Evolutionary conservation across 2,329 filamentous ascomycete species (phyloP), one percentile per base, ranked within the genome.

Genomic region (Fusarium sp.): DNA sequence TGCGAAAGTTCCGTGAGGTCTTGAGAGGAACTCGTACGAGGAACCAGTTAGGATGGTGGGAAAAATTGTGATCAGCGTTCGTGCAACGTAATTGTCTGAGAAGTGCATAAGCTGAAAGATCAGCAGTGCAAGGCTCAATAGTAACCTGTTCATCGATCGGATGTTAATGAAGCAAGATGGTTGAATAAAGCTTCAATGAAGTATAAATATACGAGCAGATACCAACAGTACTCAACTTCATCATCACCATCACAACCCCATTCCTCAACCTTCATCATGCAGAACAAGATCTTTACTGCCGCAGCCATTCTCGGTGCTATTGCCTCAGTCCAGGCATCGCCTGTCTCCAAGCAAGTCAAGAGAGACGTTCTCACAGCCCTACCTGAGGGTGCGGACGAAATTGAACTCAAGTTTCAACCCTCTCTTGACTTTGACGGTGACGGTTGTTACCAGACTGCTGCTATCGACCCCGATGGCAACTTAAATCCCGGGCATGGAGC

Each of bases 361-460:
- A 62, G 74, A 46, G 73, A 77, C 28, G 70, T 77, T 31, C 63
- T 77, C 44, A 66, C 71, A 2, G 74, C 79, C 10, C 73, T 82
- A 2, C 78, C 77, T 0, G 67, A 76, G 28, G 62, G 65, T n/a
- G 80, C 80, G 7, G 74, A 77, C 7, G 75, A 75, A 13, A 57
- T 72, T 28, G 80, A 81, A 58, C 71, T 77, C 39, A 74, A 74
- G 54, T 80, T 76, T 64, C 80, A 82, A 65, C 80, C 80, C 11
- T 60, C 74, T 11, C 72, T 81, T 6, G 80, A 82, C 71, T 82
- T 80, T 58, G 81, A 82, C 67, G 73, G 67, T 1, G 80, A 82
- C 45, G 77, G 80, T 11, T 82, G 81, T 70, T 83, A 84, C 73
- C 82, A 84, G 66, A 82, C 83, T 2, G 81, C 84, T n/a, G 83